A percentile compares a stretch with the other conserved stretches of the same genome.
Conservation (phyloP, 2,329 filamentous ascomycete genomes). For the Ceratocystis huliohia region DNA sequence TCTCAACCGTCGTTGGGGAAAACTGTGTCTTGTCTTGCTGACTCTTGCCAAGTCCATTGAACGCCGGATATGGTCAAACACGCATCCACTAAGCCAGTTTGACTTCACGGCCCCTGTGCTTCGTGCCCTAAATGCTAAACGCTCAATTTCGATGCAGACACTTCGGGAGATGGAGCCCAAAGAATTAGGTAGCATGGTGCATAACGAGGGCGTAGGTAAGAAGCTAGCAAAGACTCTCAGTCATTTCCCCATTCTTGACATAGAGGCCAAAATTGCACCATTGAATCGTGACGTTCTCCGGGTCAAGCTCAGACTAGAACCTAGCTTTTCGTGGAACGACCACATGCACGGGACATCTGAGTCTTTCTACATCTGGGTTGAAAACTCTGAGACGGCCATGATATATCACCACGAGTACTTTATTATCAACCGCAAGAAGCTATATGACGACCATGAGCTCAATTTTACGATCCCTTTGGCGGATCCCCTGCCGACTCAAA, state of each 20-base stretch:
- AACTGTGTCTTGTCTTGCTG: slow-evolving; percentile 82
- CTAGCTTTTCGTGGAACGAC: slow-evolving; percentile 92
- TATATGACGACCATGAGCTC: slow-evolving; percentile 92
- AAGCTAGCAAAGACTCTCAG: slow-evolving; percentile 70
- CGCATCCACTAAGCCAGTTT: slow-evolving; percentile 91
- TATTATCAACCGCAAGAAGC: slow-evolving; percentile 76
- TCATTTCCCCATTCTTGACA: slow-evolving; percentile 81
- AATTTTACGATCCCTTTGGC: slow-evolving; percentile 95
- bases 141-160: slow-evolving; percentile 61
- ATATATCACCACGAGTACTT: slow-evolving; percentile 98
- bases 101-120: slow-evolving; percentile 75
- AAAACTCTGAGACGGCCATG: slow-evolving; percentile 93
- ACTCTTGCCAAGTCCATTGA: slow-evolving; percentile 95
- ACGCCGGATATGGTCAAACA: slow-evolving; percentile 85
- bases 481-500: slow-evolving; percentile 86
- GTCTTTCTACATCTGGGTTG: slow-evolving; percentile 97
- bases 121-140: slow-evolving; percentile 72
- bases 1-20: slow-evolving; percentile 85
- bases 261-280: slow-evolving; percentile 90
- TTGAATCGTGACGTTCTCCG: slow-evolving; percentile 87
- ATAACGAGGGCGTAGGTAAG: slow-evolving; percentile 77
- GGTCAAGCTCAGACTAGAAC: slow-evolving; percentile 74
- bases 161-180: slow-evolving; percentile 86
- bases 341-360: slow-evolving; percentile 86
- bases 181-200: slow-evolving; percentile 82